Percentiles rank a stretch among this genome's conserved stretches.
Evolutionary conservation across 2,329 filamentous ascomycete genomes (phyloP).

Genomic region (Cadophora gregata): DNA sequence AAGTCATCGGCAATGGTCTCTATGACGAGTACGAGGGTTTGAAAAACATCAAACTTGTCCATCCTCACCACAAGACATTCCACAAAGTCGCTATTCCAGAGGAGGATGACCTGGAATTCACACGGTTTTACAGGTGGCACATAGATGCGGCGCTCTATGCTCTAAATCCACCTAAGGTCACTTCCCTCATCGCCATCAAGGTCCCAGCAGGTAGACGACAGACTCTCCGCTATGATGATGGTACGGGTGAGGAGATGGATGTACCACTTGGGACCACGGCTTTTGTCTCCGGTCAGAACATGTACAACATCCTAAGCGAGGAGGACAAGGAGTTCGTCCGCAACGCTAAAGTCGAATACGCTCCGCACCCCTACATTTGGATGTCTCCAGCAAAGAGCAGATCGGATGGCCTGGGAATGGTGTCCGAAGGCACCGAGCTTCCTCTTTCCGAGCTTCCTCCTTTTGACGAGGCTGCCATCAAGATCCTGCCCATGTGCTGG

Average conservation of each 20-base stretch:
- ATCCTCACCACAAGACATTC: conserved; percentile 81
- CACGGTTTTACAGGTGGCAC: conserved; percentile 77
- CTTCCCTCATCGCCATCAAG: conserved; percentile 74
- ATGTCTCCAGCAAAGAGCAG: conserved; percentile 73
- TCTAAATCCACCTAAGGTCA: conserved; percentile 75
- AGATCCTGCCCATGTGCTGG: conserved; percentile 79
- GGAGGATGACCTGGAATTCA: conserved; percentile 61
- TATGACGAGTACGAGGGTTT: conserved; percentile 74
- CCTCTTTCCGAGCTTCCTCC: conserved; percentile 64
- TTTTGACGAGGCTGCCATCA: conserved; percentile 69
- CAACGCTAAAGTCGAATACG: conserved; percentile 74
- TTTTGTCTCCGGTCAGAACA: conserved; percentile 73
- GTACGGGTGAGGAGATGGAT: conserved; percentile 65
- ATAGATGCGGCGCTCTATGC: conserved; percentile 81
- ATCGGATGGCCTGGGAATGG: conserved; percentile 72
- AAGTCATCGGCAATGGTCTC: conserved; percentile 79
- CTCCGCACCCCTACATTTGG: conserved; percentile 82
- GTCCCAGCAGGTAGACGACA: conserved; percentile 72
- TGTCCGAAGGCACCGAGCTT: conserved; percentile 70
- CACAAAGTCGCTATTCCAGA: conserved; percentile 70
- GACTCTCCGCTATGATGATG: conserved; percentile 76
- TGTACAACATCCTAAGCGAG: conserved; percentile 70
- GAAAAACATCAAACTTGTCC: conserved; percentile 68
- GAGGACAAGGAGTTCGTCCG: conserved; percentile 72
- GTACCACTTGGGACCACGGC: conserved; percentile 79